A percentile compares a stretch with the other conserved stretches of the same genome.
Evolutionary conservation across 2,329 filamentous ascomycete genomes (phyloP).

Genomic region (Corinectria fuckeliana): DNA sequence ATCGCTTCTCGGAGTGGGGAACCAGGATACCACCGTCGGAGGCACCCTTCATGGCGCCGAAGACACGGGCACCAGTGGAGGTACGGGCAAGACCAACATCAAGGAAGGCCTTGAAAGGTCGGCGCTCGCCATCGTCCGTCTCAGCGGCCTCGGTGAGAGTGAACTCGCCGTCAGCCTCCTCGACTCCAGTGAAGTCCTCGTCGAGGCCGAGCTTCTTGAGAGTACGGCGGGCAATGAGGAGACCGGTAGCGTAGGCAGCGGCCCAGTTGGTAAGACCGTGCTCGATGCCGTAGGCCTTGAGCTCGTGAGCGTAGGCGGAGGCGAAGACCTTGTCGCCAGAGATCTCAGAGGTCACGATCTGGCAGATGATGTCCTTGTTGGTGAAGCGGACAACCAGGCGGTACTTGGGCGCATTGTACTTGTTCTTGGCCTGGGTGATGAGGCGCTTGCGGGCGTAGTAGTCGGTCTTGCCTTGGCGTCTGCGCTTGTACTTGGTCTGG

Average conservation of each 20-base stretch:
- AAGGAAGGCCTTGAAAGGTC: slow-evolving; percentile 99
- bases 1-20: slow-evolving; percentile 99
- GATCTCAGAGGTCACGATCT: slow-evolving; percentile 97
- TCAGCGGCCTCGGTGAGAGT: slow-evolving; percentile 93
- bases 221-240: slow-evolving; percentile 94
- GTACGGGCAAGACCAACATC: slow-evolving; percentile 97
- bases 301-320: slow-evolving; percentile 95
- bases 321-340: slow-evolving; percentile 96
- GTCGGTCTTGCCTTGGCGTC: slow-evolving; percentile 96
- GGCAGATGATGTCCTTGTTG: slow-evolving; percentile 98
- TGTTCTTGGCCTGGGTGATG: slow-evolving; percentile 99
- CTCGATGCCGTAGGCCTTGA: slow-evolving; percentile 95
- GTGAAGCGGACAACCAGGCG: slow-evolving; percentile 98
- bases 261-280: slow-evolving; percentile 99
- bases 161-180: slow-evolving; percentile 97
- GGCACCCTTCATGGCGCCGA: slow-evolving; percentile 99
- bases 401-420: slow-evolving; percentile 99
- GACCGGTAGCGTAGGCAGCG: slow-evolving; percentile 94
- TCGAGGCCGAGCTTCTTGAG: slow-evolving; percentile 97
- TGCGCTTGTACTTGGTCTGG: slow-evolving; percentile 99
- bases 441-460: slow-evolving; percentile 99
- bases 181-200: slow-evolving; percentile 91
- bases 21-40: slow-evolving; percentile 97
- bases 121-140: slow-evolving; percentile 88
- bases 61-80: slow-evolving; percentile 97